Base-by-base conservation (phyloP, 2,329 filamentous ascomycete species). In the Fusarium pseudocircinatum region DNA sequence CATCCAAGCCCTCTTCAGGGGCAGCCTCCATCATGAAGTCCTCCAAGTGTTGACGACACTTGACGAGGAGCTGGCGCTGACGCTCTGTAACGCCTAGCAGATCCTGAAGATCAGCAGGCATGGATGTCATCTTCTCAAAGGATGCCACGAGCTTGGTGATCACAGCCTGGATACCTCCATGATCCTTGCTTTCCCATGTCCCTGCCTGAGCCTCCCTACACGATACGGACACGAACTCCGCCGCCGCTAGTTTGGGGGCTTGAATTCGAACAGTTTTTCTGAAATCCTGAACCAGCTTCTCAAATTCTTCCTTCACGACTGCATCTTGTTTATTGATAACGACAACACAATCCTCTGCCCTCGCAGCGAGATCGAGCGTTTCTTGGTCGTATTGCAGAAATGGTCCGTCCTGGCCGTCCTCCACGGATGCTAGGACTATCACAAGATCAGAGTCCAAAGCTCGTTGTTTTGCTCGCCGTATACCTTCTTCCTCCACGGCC, bases 1-100 rank as follows among this genome's bases (percentile, higher is more conserved):
- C 85, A 39, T 93, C 91, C 16, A 78, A 75, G 8, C 78, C 82
- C 7, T 79, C 78, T 37, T 75, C 76, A 13, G 77, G 75, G 52
- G 80, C 78, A 20, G 91, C 89, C 77, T 92, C 89, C 15, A 79
- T 82, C 69, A 96, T 83, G 80, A 97, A 99, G 28, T 90, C 88
- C 54, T 92, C 87, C 2, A 99, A 87, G 79, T 95, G 90, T 40
- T 81, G 80, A 18, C 92, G 86, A 80, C 96, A 97, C 79, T 91
- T 87, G 56, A 90, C 87, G 52, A 99, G 87, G 59, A 98, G 90
- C 80, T 94, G 89, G 58, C 93, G 89, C 84, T 99, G 96, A 66
- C 96, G 92, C 82, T 96, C 94, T 24, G 94, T 97, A 42, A 97
- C 95, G 63, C 95, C 95, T 7, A 98, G 88, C 9, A 96, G 92